A percentile compares a stretch with the other conserved stretches of the same genome.
These are phyloP conservation scores for Zygosaccharomyces bisporus DNA, from an alignment of 805 yeast genomes.

Conservation along the genomic window DNA sequence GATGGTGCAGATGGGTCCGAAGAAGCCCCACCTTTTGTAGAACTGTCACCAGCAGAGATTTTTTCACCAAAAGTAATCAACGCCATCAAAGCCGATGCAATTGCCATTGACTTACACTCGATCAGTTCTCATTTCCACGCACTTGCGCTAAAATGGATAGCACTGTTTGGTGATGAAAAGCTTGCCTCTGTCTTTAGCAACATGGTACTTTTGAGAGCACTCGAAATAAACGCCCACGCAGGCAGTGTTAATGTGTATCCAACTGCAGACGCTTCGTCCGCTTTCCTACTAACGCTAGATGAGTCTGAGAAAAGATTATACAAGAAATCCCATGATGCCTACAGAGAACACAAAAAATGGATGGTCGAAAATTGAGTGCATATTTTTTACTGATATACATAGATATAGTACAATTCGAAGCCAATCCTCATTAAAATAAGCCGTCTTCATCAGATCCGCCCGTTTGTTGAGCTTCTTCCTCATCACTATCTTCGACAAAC, in stretches of 20 bases:
- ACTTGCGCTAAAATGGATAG: constrained; percentile 73
- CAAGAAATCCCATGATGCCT: constrained; percentile 49
- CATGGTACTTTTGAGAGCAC: constrained; percentile 62
- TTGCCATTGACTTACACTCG: constrained; percentile 60
- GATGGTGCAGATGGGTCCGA: constrained; percentile 33
- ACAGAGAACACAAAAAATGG: constrained; percentile 45
- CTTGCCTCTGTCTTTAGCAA: constrained; percentile 48
- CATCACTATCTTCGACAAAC: constrained; percentile 43
- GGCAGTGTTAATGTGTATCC: constrained; percentile 19
- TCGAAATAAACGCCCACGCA: constrained; percentile 70
- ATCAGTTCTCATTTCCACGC: constrained; percentile 64
- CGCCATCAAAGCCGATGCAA: constrained; percentile 74
- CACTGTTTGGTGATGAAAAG: constrained; percentile 62
- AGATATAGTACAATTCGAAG: constrained; percentile 4
- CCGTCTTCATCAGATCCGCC: constrained; percentile 15
- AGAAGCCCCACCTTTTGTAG: constrained; percentile 50
- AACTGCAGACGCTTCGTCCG: constrained; percentile 29
- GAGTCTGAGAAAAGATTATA: constrained; percentile 67
- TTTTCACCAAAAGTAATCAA: constrained; percentile 64
- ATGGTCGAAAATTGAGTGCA: constrained; percentile 15
- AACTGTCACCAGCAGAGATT: constrained; percentile 67
- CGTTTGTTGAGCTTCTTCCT: constrained; percentile 23
- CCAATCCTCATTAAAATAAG: constrained; percentile 15
- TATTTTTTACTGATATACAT: neutral
- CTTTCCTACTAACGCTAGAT: constrained; percentile 64